Conservation (phyloP, 2,329 filamentous ascomycete species). For the Trichoderma guizhouense region DNA sequence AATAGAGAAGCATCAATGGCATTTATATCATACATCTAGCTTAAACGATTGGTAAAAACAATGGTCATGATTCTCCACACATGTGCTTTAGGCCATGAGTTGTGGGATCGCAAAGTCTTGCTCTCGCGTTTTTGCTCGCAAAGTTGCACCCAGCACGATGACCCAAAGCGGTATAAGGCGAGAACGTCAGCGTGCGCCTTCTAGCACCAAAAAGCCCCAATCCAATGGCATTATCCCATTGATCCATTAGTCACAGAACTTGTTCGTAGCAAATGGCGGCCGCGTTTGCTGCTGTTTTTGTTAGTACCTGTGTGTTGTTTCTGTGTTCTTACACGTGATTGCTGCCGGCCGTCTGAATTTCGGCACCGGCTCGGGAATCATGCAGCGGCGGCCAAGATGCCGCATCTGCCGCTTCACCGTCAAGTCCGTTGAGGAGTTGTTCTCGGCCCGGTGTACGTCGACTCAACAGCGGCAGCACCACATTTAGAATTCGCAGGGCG, state of each 20-base stretch:
- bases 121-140: not conserved
- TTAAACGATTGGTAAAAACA: not conserved
- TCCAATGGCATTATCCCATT: not conserved
- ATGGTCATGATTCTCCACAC: not conserved
- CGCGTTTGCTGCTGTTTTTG: not conserved
- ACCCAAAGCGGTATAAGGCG: not conserved
- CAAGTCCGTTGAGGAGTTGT: not conserved
- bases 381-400: not conserved
- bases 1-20: not conserved
- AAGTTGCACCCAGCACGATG: not conserved
- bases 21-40: not conserved
- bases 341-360: not conserved
- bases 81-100: not conserved
- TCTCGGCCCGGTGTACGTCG: not conserved
- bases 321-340: not conserved
- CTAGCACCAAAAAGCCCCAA: not conserved
- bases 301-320: not conserved
- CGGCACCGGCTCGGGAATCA: not conserved
- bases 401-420: not conserved
- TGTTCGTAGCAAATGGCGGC: not conserved
- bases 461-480: not conserved
- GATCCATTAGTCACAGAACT: not conserved
- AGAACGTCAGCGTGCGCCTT: not conserved
- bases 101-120: slow-evolving; percentile 16
- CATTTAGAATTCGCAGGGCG: too few species aligned